These are phyloP conservation scores for Trapa incisa DNA, from an alignment of 345 rosid species.

Conservation along the genomic window DNA sequence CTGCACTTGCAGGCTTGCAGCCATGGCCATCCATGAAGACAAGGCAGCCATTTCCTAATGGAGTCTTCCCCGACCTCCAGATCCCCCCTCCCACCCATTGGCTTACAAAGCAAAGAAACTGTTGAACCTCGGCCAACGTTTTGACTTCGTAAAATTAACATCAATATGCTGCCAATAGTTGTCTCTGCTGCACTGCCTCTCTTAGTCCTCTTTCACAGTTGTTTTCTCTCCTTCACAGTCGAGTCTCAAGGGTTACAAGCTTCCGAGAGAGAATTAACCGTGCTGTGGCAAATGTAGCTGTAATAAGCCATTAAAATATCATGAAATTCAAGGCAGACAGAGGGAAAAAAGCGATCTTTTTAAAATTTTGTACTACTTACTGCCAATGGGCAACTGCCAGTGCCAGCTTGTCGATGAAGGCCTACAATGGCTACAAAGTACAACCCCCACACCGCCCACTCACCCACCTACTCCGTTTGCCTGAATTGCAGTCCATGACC, in stretches of 20 bases:
- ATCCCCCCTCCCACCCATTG: neutral
- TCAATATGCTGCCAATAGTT: neutral
- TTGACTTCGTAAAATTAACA: neutral
- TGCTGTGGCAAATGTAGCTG: neutral
- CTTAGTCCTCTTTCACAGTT: neutral
- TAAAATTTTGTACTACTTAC: neutral
- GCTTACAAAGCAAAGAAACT: neutral
- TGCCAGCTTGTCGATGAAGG: neutral
- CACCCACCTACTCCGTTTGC: neutral
- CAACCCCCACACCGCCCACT: too few species aligned
- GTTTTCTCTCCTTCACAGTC: too few species aligned
- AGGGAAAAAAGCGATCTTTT: neutral
- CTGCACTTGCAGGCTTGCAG: neutral
- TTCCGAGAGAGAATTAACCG: neutral
- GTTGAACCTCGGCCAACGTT: neutral
- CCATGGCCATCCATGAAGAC: neutral
- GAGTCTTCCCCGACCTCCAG: neutral
- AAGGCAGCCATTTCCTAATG: slow-evolving; percentile 1
- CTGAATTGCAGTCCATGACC: neutral
- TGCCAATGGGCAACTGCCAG: neutral
- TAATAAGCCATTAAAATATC: neutral
- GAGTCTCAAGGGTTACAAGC: neutral
- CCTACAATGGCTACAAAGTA: neutral
- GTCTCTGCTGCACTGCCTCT: neutral
- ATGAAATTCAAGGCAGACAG: neutral